These are phyloP conservation scores for Capronia americana DNA, from an alignment of 2,329 filamentous ascomycete species.

Conservation along the genomic window DNA sequence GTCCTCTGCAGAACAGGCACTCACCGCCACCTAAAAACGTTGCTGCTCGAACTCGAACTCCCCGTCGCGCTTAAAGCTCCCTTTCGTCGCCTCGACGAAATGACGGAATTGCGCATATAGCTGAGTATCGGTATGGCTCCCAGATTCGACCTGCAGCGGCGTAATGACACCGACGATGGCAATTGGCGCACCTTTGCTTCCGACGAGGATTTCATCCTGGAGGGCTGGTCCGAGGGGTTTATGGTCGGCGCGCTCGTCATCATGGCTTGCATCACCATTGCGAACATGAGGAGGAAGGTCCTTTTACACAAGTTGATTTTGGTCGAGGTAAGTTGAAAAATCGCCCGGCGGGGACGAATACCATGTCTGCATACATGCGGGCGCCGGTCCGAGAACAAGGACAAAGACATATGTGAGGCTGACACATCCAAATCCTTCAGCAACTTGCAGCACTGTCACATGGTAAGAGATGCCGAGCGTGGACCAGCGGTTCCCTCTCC, in stretches of 20 bases:
- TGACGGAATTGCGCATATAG: background rate
- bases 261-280: conserved; percentile 52
- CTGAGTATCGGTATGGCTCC: conserved; percentile 23
- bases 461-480: conserved; percentile 21
- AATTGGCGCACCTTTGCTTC: conserved; percentile 37
- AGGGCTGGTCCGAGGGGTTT: conserved; percentile 51
- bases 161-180: conserved; percentile 28
- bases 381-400: background rate
- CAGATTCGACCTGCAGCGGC: conserved; percentile 14
- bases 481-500: background rate
- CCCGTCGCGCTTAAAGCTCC: background rate
- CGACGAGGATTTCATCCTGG: conserved; percentile 43
- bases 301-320: conserved; percentile 54
- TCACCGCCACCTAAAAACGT: background rate
- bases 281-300: conserved; percentile 51
- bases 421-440: conserved; percentile 22
- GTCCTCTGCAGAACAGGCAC: background rate
- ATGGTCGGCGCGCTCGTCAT: conserved; percentile 53
- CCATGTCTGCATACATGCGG: background rate
- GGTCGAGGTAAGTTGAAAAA: conserved; percentile 45
- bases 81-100: background rate
- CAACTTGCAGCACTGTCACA: conserved; percentile 36
- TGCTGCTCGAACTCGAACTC: background rate
- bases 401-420: conserved; percentile 12
- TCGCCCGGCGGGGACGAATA: no score